Evolutionary conservation across 371 early-diverging fungal species (phyloP).

Genomic region (Mortierella sp.): DNA sequence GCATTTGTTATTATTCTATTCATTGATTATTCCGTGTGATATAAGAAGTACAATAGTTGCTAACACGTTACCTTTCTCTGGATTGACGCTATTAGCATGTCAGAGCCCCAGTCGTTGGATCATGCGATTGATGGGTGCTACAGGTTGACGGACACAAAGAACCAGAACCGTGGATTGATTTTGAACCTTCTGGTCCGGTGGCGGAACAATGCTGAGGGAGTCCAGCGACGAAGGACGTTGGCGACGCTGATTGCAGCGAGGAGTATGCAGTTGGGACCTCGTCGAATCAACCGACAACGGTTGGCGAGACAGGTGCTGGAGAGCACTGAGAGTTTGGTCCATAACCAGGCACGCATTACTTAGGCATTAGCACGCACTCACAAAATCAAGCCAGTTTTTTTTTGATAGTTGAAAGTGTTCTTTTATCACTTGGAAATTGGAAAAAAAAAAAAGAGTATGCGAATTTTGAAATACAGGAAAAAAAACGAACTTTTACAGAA

Average conservation of each 20-base stretch:
- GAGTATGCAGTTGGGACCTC: constrained; percentile 33
- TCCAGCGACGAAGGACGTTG: constrained; percentile 36
- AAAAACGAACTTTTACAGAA: not conserved
- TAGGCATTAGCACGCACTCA: not conserved
- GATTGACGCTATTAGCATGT: constrained; percentile 24
- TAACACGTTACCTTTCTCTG: not conserved
- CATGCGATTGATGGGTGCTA: constrained; percentile 54
- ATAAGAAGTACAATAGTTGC: not conserved
- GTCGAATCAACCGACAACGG: constrained; percentile 36
- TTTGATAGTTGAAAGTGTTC: not conserved
- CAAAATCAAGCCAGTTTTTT: no score
- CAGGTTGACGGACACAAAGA: constrained; percentile 33
- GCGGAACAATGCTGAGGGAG: constrained; percentile 36
- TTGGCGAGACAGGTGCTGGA: constrained; percentile 35
- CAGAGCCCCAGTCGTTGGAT: constrained; percentile 37
- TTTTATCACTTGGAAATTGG: not conserved
- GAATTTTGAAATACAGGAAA: not conserved
- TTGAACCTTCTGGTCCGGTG: constrained; percentile 40
- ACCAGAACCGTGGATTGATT: constrained; percentile 38
- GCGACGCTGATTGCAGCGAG: constrained; percentile 48
- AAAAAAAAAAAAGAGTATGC: not conserved
- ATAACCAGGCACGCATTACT: not conserved
- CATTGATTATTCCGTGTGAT: not conserved
- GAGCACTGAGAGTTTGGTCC: not conserved
- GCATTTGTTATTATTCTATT: no score